Evolutionary conservation across 2,329 filamentous ascomycete genomes (phyloP), one percentile per base, ranked within the genome.

Genomic region (Neonectria hederae): DNA sequence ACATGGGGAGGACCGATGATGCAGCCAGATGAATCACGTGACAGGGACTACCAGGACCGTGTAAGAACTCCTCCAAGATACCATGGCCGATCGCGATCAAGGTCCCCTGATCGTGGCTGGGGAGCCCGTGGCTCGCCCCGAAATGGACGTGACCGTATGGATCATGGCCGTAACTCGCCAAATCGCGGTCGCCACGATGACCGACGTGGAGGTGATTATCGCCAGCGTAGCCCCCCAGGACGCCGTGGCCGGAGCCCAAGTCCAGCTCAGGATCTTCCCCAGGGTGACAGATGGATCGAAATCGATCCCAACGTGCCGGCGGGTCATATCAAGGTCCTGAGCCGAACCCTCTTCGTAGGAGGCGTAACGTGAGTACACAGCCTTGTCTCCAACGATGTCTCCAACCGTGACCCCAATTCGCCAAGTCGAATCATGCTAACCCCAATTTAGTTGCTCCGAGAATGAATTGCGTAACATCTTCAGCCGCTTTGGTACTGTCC

Each of bases 281-380:
- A 75, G 14, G 60, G 74, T 28, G 74, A 79, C 51, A 97, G 97
- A 80, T 93, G 89, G 85, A 84, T 97, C 64, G 91, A 94, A 53
- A 92, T 88, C 80, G 96, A 99, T 78, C 83, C 86, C 57, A 87
- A 81, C 8, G 84, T 99, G 65, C 90, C 92, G 3, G 83, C 87
- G 66, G 91, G 92, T 65, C 87, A 88, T 73, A 97, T 99, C 80
- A 96, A 94, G 85, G 96, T 99, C 28, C 84, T 97, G 63, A 98
- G 95, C 80, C 90, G 96, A 74, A 99, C 96, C 14, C 86, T 99
- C 13, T 99, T 99, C 77, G 94, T 99, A 73, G 96, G 96, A 69
- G 96, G 96, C 76, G 96, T 97, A 68, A 97, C 90, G 86, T 92
- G 85, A 87, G 90, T 88, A 48, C 57, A 59, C 35, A 57, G 63